Base-by-base conservation (phyloP, 2,329 filamentous ascomycete genomes). In the Colletotrichum ledebouriae region DNA sequence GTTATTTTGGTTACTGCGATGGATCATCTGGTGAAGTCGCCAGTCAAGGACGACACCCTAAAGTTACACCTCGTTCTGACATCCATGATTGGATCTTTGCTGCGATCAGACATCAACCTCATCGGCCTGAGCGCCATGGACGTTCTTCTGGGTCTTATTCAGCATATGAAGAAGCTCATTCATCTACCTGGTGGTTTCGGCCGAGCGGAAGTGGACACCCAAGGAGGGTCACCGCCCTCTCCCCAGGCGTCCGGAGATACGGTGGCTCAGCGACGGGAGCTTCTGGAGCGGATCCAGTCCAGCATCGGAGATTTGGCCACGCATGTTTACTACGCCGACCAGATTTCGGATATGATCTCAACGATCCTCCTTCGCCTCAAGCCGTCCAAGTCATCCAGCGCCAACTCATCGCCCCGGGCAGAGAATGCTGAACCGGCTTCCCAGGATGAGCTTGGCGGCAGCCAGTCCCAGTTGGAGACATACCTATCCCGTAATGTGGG, bases 111-210 rank as follows among this genome's bases (percentile, higher is more conserved):
- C 47, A 90, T 97, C 75, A 98, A 98, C 78, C 86, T 98, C 76
- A 98, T 99, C 70, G 96, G 96, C 1, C 84, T 99, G 52, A 98
- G 94, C 76, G 92, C 98, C 59, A 98, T 98, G 90, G 96, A 99
- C 77, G 90, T 98, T 17, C 83, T 98, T 33, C 84, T 97, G 13
- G 92, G 94, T 2, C 84, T 99, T 13, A 88, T 98, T 71, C 91
- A 93, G 71, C 94, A 97, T 76, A 92, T 95, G 76, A 88, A 94
- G 72, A 87, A 90, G 73, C 83, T 97, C 9, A 85, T 97, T 13
- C 92, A 93, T 74, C 85, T 93, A 67, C 82, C 82, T 7, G 81
- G 79, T 42, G 72, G 72, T 22, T 76, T 77, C 50, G 79, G 79
- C 33, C 79, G 79, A 46, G 76, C 77, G 57, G 76, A 74, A 69